A percentile compares a stretch with the other conserved stretches of the same genome.
phyloP scores from a whole-genome alignment of 1,284 basidiomycete genomes.

The Porogramme epimiltina region DNA sequence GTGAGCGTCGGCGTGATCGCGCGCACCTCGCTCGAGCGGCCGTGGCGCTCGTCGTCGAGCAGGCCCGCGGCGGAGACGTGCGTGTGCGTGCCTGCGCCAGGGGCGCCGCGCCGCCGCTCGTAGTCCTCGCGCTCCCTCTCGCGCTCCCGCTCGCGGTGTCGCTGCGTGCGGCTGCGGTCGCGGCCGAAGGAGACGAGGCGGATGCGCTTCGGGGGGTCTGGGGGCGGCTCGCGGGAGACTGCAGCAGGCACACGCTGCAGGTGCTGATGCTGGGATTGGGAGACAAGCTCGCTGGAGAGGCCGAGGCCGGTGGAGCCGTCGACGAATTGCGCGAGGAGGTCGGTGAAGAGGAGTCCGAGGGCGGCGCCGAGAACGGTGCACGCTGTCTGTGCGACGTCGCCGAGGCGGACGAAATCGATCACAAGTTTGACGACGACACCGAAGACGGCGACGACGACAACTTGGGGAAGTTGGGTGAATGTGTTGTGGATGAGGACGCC shows the following conservation, averaged over 20 bases:
- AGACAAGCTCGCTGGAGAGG: slow-evolving; percentile 12
- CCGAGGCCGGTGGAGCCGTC: slow-evolving; percentile 38
- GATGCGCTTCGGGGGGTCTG: slow-evolving; percentile 29
- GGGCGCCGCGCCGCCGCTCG: slow-evolving; percentile 13
- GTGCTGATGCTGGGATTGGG: neutral
- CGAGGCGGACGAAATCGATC: slow-evolving; percentile 55
- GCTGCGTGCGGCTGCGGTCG: slow-evolving; percentile 20
- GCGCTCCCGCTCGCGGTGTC: slow-evolving; percentile 23
- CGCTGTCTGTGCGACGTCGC: slow-evolving; percentile 53
- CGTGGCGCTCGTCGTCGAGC: slow-evolving; percentile 21
- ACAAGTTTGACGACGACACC: slow-evolving; percentile 61
- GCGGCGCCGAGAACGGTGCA: slow-evolving; percentile 63
- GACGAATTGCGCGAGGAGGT: slow-evolving; percentile 63
- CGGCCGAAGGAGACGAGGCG: slow-evolving; percentile 32
- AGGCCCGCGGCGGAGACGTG: slow-evolving; percentile 10
- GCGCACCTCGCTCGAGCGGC: slow-evolving; percentile 27
- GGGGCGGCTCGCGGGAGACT: slow-evolving; percentile 16
- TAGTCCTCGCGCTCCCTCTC: slow-evolving; percentile 21
- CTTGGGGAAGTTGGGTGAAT: slow-evolving; percentile 51
- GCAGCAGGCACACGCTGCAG: slow-evolving; percentile 7
- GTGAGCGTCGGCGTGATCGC: slow-evolving; percentile 31
- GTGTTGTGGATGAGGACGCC: slow-evolving; percentile 73
- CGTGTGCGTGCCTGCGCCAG: neutral
- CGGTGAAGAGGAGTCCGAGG: slow-evolving; percentile 65
- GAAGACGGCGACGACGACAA: slow-evolving; percentile 56